Evolutionary conservation across 1,284 basidiomycete genomes (phyloP).

Genomic region (Coniferiporia weirii): DNA sequence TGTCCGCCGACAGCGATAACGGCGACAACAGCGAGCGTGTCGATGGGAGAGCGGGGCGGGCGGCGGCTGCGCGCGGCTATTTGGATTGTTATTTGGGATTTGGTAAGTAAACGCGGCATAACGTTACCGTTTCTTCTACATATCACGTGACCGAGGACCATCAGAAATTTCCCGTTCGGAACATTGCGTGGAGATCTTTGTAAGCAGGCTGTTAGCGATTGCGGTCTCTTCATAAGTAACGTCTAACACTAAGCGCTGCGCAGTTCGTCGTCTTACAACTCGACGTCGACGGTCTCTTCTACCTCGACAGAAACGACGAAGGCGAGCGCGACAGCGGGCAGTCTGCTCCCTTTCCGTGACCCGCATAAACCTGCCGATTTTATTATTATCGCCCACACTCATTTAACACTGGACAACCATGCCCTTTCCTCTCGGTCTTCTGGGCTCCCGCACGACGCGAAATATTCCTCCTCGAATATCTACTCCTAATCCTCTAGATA

Average conservation of each 20-base stretch:
- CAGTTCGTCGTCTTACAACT: not conserved
- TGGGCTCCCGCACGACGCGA: conserved; percentile 1
- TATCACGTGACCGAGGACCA: not conserved
- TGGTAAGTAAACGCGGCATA: not conserved
- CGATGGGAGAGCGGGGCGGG: too few species aligned
- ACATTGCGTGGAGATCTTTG: not conserved
- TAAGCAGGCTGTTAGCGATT: not conserved
- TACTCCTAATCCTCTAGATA: conserved; percentile 12
- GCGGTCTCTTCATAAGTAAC: too few species aligned
- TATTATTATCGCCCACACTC: not conserved
- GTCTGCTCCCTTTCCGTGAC: not conserved
- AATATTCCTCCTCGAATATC: conserved; percentile 1
- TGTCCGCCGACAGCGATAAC: not conserved
- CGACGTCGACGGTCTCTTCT: not conserved
- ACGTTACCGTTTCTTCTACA: not conserved
- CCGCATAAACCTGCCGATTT: not conserved
- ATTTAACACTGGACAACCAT: not conserved
- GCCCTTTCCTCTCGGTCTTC: conserved; percentile 13
- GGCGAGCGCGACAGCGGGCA: not conserved
- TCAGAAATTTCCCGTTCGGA: not conserved
- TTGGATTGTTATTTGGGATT: too few species aligned
- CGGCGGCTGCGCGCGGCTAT: too few species aligned
- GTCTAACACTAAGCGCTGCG: too few species aligned
- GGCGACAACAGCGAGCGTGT: not conserved
- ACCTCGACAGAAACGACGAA: not conserved